These are phyloP conservation scores for Nitzschia sp. DNA, from an alignment of 108 stramenopile genomes.

Conservation along the genomic window DNA sequence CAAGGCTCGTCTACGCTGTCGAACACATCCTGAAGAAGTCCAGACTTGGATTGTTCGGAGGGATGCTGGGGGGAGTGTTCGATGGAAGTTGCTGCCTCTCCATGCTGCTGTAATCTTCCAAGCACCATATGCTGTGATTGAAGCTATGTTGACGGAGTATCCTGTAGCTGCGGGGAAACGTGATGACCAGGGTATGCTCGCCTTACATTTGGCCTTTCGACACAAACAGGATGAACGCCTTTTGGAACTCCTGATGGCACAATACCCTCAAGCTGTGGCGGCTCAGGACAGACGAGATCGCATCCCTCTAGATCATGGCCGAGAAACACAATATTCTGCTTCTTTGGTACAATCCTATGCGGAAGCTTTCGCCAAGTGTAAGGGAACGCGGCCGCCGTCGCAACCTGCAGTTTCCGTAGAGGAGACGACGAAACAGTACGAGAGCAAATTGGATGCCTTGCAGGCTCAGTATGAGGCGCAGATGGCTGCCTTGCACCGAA, in stretches of 20 bases:
- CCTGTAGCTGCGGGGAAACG: conserved; percentile 41
- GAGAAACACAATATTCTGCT: conserved; percentile 32
- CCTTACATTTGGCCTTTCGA: conserved; percentile 77
- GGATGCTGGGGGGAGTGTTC: conserved; percentile 28
- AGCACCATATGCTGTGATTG: conserved; percentile 49
- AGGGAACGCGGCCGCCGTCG: not conserved
- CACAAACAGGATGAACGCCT: conserved; percentile 51
- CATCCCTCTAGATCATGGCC: conserved; percentile 44
- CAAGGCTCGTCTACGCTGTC: conserved; percentile 46
- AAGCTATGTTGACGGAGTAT: conserved; percentile 52
- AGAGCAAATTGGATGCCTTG: conserved; percentile 7
- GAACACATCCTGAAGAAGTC: conserved; percentile 62
- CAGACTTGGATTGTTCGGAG: conserved; percentile 68
- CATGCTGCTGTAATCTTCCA: conserved; percentile 74
- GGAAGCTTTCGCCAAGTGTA: conserved; percentile 23
- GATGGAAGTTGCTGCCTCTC: conserved; percentile 76
- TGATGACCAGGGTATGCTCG: conserved; percentile 82
- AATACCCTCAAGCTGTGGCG: conserved; percentile 60
- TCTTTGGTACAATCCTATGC: conserved; percentile 43
- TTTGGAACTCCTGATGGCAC: conserved; percentile 57
- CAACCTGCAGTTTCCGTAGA: not conserved
- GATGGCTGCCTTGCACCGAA: conserved; percentile 12
- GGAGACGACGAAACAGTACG: conserved; percentile 13
- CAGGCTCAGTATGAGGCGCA: conserved; percentile 21
- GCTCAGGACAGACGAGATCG: conserved; percentile 54